Evolutionary conservation across 345 rosid genomes (phyloP).

Genomic region (Populus nigra): DNA sequence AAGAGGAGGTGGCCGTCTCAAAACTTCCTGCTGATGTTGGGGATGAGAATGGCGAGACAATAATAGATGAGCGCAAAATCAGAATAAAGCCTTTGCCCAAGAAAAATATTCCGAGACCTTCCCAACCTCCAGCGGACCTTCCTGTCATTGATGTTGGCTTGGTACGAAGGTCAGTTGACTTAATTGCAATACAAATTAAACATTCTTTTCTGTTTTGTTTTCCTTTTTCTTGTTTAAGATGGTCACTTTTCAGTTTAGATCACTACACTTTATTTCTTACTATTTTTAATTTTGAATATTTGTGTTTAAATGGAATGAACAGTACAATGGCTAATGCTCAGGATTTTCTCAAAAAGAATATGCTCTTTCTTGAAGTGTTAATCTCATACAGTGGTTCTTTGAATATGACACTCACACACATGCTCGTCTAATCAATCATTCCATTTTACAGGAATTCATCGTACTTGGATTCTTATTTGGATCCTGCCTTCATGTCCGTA

Average conservation of each 20-base stretch:
- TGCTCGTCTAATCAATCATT: background rate
- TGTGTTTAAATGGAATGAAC: background rate
- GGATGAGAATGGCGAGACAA: conserved; percentile 97
- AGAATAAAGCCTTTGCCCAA: conserved; percentile 92
- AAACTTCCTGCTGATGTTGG: conserved; percentile 98
- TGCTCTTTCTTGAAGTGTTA: background rate
- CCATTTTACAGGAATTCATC: conserved; percentile 63
- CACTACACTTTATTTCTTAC: background rate
- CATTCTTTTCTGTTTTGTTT: background rate
- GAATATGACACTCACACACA: background rate
- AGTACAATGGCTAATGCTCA: background rate
- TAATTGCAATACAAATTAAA: background rate
- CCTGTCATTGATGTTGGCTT: conserved; percentile 74
- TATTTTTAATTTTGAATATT: background rate
- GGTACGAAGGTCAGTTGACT: conserved; percentile 69
- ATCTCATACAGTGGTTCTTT: background rate
- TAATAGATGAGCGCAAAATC: conserved; percentile 91
- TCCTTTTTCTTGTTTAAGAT: background rate
- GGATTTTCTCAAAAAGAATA: background rate
- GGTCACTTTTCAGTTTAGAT: background rate
- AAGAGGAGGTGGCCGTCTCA: conserved; percentile 78
- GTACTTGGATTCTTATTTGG: conserved; percentile 79
- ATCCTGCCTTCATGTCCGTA: conserved; percentile 96
- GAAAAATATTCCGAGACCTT: conserved; percentile 51
- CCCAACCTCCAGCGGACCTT: conserved; percentile 56